Evolutionary conservation across 805 yeast species (phyloP).

Genomic region (Saturnispora serradocipensis): DNA sequence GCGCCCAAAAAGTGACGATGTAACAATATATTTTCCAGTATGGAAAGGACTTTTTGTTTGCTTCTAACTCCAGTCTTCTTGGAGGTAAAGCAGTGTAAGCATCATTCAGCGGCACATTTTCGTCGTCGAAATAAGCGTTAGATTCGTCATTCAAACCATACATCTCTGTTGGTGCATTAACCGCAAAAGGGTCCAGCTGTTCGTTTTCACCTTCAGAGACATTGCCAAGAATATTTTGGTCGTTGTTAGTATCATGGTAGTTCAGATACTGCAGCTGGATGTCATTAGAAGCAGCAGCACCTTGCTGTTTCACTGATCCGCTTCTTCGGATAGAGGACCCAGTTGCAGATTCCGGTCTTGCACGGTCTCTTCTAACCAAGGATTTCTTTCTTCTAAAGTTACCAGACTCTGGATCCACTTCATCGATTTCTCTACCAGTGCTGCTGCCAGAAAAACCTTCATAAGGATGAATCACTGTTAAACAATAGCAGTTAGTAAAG

Average conservation of each 20-base stretch:
- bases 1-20: slow-evolving; percentile 85
- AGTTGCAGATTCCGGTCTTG: slow-evolving; percentile 20
- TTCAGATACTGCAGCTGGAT: slow-evolving; percentile 4
- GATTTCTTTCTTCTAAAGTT: slow-evolving; percentile 49
- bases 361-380: slow-evolving; percentile 78
- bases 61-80: slow-evolving; percentile 18
- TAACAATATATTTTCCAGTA: slow-evolving; percentile 82
- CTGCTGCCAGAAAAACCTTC: slow-evolving; percentile 5
- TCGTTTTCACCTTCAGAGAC: not conserved
- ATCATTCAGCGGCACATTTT: slow-evolving; percentile 21
- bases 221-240: not conserved
- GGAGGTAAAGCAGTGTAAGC: slow-evolving; percentile 17
- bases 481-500: not conserved
- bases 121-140: slow-evolving; percentile 13
- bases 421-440: not conserved
- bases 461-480: slow-evolving; percentile 12
- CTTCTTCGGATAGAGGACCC: slow-evolving; percentile 5
- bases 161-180: slow-evolving; percentile 7
- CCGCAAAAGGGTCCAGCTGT: slow-evolving; percentile 4
- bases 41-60: slow-evolving; percentile 20
- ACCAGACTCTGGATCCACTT: slow-evolving; percentile 26
- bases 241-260: not conserved
- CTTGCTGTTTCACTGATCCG: slow-evolving; percentile 3
- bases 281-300: slow-evolving; percentile 3
- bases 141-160: slow-evolving; percentile 51